A percentile compares a stretch with the other conserved stretches of the same genome.
phyloP scores from a whole-genome alignment of 1,284 basidiomycete genomes.

The Leccinum pachyderme region DNA sequence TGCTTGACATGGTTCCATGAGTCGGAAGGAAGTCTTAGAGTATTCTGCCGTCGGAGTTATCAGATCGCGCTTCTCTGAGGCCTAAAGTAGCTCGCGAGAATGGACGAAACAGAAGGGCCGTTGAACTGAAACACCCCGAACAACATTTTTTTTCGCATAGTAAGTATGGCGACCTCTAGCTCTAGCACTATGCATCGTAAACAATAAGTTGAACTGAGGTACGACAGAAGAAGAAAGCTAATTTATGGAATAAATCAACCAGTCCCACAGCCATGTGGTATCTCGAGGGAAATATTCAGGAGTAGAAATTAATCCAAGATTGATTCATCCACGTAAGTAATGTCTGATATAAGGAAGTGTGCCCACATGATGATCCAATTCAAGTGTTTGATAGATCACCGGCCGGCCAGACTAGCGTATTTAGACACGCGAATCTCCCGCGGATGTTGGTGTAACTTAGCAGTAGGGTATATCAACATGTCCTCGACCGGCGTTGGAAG shows the following conservation, averaged over 20 bases:
- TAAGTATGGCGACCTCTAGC: constrained; percentile 4
- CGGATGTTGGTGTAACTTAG: constrained; percentile 12
- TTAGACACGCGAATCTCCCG: constrained; percentile 30
- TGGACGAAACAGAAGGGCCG: background rate
- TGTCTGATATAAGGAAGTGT: background rate
- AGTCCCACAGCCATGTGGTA: background rate
- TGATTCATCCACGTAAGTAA: background rate
- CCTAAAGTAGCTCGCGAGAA: background rate
- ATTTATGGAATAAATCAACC: constrained; percentile 32
- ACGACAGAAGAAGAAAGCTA: constrained; percentile 5
- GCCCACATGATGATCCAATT: background rate
- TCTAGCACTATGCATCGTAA: background rate
- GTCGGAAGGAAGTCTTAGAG: background rate
- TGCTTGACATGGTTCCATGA: background rate
- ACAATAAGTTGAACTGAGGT: background rate
- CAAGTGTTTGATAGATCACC: constrained; percentile 19
- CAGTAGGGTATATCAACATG: constrained; percentile 37
- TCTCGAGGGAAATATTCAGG: background rate
- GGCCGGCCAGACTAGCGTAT: constrained; percentile 36
- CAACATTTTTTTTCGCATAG: constrained; percentile 13
- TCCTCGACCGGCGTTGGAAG: constrained; percentile 51
- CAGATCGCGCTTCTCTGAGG: background rate
- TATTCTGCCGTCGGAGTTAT: background rate
- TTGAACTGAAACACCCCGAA: background rate
- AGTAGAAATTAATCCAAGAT: background rate